Conservation (phyloP, 345 rosid species). For the Punica granatum region DNA sequence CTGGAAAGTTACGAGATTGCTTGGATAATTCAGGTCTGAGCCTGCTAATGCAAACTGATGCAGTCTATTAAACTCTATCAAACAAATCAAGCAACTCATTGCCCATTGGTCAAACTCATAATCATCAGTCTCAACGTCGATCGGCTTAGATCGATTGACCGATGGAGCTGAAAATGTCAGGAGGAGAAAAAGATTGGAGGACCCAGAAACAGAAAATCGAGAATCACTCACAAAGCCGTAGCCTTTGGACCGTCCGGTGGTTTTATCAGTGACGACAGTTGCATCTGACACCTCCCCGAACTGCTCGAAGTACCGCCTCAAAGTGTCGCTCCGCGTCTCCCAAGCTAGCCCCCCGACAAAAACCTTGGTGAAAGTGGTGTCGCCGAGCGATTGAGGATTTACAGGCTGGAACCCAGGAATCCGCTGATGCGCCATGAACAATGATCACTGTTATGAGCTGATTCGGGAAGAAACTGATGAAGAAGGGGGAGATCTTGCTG, state of each 20-base stretch:
- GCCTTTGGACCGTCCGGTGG: conserved; percentile 95
- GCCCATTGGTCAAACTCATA: neutral
- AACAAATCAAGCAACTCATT: neutral
- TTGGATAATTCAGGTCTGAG: too few species aligned
- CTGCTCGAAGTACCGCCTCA: conserved; percentile 75
- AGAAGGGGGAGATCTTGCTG: neutral
- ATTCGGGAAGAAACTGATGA: neutral
- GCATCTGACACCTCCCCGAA: conserved; percentile 93
- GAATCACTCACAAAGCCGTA: conserved; percentile 90
- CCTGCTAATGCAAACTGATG: too few species aligned
- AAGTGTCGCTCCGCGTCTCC: conserved; percentile 86
- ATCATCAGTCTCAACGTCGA: neutral
- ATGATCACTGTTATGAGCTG: neutral
- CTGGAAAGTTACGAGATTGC: too few species aligned
- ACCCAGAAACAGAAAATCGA: neutral
- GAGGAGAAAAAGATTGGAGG: neutral
- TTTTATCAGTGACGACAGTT: conserved; percentile 90
- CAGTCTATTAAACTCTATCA: too few species aligned
- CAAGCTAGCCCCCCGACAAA: conserved; percentile 93
- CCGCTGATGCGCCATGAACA: conserved; percentile 48
- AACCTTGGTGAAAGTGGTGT: conserved; percentile 77
- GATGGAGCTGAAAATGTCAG: neutral
- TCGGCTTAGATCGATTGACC: neutral
- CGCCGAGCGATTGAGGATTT: conserved; percentile 75
- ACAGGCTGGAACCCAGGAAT: conserved; percentile 47